Evolutionary conservation across 2,329 filamentous ascomycete species (phyloP).

Genomic region (Hymenoscyphus occultus): DNA sequence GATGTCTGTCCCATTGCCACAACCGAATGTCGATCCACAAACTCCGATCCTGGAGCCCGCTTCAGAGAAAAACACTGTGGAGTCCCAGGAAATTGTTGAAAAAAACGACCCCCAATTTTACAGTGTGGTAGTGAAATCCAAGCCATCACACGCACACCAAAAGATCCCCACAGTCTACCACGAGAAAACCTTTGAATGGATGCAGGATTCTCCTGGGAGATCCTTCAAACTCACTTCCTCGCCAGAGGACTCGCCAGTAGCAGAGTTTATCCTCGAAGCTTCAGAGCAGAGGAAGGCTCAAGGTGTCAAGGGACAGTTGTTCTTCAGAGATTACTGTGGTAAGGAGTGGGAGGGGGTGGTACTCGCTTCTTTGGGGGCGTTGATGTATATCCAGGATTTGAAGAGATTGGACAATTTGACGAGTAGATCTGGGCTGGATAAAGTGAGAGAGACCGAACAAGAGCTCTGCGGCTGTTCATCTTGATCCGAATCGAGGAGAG

Average conservation of each 20-base stretch:
- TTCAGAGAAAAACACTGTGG: not conserved
- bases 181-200: not conserved
- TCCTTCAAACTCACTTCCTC: not conserved
- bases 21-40: not conserved
- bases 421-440: no score
- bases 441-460: no score
- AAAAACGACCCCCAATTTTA: not conserved
- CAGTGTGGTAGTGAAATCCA: not conserved
- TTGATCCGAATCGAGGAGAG: not conserved
- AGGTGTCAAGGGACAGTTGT: not conserved
- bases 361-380: not conserved
- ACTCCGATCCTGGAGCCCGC: not conserved
- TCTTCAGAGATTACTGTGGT: slow-evolving; percentile 1
- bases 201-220: not conserved
- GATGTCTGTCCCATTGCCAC: not conserved
- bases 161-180: not conserved
- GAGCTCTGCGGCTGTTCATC: no score
- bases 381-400: not conserved
- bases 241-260: not conserved
- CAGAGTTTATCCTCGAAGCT: not conserved
- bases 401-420: not conserved
- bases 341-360: not conserved
- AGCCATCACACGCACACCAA: not conserved
- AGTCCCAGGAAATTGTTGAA: not conserved
- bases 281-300: not conserved